These are phyloP conservation scores for Apium graveolens DNA, from an alignment of 129 eudicot species.

Conservation along the genomic window DNA sequence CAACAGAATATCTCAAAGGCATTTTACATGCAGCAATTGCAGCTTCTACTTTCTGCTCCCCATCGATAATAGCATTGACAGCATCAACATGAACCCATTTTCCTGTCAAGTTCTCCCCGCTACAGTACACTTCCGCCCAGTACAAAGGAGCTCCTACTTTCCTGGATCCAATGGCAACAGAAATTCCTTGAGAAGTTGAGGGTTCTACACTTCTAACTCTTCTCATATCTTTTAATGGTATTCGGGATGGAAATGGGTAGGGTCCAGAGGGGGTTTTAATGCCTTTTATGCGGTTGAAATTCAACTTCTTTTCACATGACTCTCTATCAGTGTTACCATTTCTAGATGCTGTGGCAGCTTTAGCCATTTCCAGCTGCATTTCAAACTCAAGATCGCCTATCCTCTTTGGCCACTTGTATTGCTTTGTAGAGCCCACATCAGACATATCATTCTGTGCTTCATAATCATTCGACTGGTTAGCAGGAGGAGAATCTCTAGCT, in stretches of 20 bases:
- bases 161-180: slow-evolving; percentile 77
- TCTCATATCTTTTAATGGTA: slow-evolving; percentile 36
- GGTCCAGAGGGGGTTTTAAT: too few species aligned
- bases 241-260: too few species aligned
- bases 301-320: slow-evolving; percentile 17
- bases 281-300: slow-evolving; percentile 14
- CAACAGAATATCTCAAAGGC: slow-evolving; percentile 82
- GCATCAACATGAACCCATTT: slow-evolving; percentile 96
- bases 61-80: slow-evolving; percentile 73
- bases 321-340: slow-evolving; percentile 18
- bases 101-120: slow-evolving; percentile 70
- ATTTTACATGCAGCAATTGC: slow-evolving; percentile 85
- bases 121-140: slow-evolving; percentile 87
- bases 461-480: slow-evolving; percentile 27
- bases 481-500: slow-evolving; percentile 19
- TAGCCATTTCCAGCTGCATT: slow-evolving; percentile 87
- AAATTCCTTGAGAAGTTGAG: slow-evolving; percentile 36
- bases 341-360: slow-evolving; percentile 57
- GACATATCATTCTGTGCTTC: slow-evolving; percentile 20
- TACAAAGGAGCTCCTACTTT: slow-evolving; percentile 82
- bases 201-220: slow-evolving; percentile 35
- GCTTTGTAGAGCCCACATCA: slow-evolving; percentile 9
- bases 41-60: slow-evolving; percentile 84
- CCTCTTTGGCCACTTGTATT: slow-evolving; percentile 40
- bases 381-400: slow-evolving; percentile 87